Evolutionary conservation across 2,329 filamentous ascomycete genomes (phyloP).

Genomic region (Calonectria multiphialidica): DNA sequence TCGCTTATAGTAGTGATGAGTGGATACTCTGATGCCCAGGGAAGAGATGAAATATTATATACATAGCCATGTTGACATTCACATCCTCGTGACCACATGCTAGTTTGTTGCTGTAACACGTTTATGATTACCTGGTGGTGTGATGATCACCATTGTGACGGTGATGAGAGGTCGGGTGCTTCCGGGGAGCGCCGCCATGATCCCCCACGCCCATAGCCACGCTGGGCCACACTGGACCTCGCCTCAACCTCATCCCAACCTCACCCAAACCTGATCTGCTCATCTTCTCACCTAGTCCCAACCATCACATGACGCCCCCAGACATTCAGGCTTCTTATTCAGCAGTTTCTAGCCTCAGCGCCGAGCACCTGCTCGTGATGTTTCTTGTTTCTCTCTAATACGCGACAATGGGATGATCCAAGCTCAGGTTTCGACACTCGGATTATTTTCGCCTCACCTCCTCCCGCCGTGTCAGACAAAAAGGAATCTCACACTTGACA

Average conservation of each 20-base stretch:
- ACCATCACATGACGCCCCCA: background rate
- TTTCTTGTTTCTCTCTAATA: background rate
- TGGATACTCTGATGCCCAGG: background rate
- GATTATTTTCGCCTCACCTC: background rate
- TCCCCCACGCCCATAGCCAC: conserved; percentile 9
- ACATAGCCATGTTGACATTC: background rate
- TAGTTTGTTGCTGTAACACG: conserved; percentile 25
- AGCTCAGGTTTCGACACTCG: background rate
- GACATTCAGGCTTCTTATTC: too few species aligned
- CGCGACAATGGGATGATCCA: too few species aligned
- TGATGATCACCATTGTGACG: conserved; percentile 33
- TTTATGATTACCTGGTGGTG: conserved; percentile 37
- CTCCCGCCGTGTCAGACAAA: background rate
- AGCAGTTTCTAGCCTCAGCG: background rate
- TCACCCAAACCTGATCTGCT: background rate
- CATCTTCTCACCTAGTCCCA: background rate
- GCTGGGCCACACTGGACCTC: background rate
- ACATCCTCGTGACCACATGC: conserved; percentile 12
- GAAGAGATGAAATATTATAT: conserved; percentile 29
- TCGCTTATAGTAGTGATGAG: conserved; percentile 5
- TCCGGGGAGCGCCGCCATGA: conserved; percentile 18
- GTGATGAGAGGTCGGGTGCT: conserved; percentile 24
- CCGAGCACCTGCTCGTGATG: background rate
- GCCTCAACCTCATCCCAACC: too few species aligned
- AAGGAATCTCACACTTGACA: background rate